Base-by-base conservation (phyloP, 768 basidiomycete genomes). In the Inosperma sp. region DNA sequence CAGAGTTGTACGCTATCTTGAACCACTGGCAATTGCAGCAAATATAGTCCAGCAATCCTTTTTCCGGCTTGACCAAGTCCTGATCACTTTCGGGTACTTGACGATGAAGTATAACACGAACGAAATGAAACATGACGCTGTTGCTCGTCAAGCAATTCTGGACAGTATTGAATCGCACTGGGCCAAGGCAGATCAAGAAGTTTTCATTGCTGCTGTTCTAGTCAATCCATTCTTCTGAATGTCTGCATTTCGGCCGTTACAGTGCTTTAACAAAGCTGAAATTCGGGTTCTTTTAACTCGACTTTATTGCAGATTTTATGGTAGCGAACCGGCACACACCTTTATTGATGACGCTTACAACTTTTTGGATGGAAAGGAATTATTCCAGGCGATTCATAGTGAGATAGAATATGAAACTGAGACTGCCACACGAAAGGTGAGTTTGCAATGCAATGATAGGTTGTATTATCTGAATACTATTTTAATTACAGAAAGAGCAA, bases 21-120 rank as follows among this genome's bases (percentile, higher is more conserved):
- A 65, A 22, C 73, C 70, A 12, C 67, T 75, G 22, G 68, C 68
- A 5, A 61, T 71, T 46, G 69, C 72, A 16, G 60, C 68, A 5
- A 70, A 71, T 54, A 54, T 69, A 35, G 59, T 64, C 2, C 71
- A 72, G 49, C 54, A 58, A 5, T 17, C 58, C n/a, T 42, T 56
- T 41, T 60, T 59, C 5, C 63, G 60, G 0, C 64, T 72, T 8
- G 64, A 72, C 56, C 58, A 66, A 41, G 65, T 72, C 16, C 55
- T 71, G 3, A 47, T 68, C 5, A 68, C 59, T 8, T 62, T 70
- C 48, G 68, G 56, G 8, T 61, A 62, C 43, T 62, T 73, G 10
- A 56, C 58, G 41, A 51, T 45, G 23, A 60, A 63, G 39, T 69
- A 62, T 48, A 29, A 50, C 4, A 49, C 53, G 9, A 31, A 48